Evolutionary conservation across 768 basidiomycete species (phyloP).

Genomic region (Tylopilus rubrobrunneus): DNA sequence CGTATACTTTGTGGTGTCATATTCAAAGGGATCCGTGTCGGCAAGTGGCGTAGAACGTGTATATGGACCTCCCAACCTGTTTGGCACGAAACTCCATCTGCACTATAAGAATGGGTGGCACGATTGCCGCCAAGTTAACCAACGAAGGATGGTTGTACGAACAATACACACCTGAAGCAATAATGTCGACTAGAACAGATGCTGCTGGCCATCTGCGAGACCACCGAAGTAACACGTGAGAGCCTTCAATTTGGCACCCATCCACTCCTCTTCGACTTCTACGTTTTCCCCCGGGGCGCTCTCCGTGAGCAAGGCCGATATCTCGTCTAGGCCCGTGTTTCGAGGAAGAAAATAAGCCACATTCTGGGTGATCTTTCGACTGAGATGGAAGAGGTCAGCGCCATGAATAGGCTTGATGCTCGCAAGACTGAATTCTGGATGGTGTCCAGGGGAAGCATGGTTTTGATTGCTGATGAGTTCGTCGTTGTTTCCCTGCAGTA

Average conservation of each 20-base stretch:
- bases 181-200: constrained; percentile 40
- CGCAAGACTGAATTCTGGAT: constrained; percentile 64
- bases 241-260: constrained; percentile 89
- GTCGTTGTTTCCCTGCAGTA: constrained; percentile 27
- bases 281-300: constrained; percentile 46
- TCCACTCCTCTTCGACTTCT: constrained; percentile 97
- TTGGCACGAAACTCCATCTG: too few relatives aligned
- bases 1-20: too few relatives aligned
- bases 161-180: not conserved
- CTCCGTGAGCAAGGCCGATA: constrained; percentile 47
- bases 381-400: constrained; percentile 71
- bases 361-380: constrained; percentile 69
- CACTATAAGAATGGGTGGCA: too few relatives aligned
- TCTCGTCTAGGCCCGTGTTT: constrained; percentile 71
- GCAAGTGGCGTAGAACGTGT: too few relatives aligned
- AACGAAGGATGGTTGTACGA: too few relatives aligned
- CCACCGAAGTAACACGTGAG: constrained; percentile 94
- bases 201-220: constrained; percentile 63
- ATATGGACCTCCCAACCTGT: too few relatives aligned
- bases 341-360: constrained; percentile 89
- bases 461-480: not conserved
- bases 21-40: too few relatives aligned
- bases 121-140: too few relatives aligned
- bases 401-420: constrained; percentile 80
- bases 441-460: constrained; percentile 18